phyloP scores from a whole-genome alignment of 164 flowering plant genomes.

The Aristolochia fimbriata region DNA sequence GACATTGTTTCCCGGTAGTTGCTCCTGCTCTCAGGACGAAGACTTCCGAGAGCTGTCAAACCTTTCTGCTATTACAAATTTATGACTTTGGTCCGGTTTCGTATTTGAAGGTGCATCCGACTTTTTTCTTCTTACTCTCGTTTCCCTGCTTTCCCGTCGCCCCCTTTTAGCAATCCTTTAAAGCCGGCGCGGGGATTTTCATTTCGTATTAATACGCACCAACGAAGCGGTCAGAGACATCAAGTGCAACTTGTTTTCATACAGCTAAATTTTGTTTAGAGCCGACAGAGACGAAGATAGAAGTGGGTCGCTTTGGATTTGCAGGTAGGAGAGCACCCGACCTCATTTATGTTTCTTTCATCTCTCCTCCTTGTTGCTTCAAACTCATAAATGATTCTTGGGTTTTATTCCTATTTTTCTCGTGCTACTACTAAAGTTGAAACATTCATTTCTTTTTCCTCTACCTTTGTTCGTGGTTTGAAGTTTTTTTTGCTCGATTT shows the following conservation, averaged over 20 bases:
- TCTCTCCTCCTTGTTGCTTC: not conserved
- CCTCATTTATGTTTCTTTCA: not conserved
- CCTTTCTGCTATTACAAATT: not conserved
- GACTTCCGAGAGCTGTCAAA: not conserved
- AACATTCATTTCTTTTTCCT: too few species aligned
- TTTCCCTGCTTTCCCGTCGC: not conserved
- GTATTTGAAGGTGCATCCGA: not conserved
- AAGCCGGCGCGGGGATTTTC: not conserved
- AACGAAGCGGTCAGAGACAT: not conserved
- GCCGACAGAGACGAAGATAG: not conserved
- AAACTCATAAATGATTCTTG: not conserved
- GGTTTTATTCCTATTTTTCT: too few species aligned
- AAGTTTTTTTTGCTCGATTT: too few species aligned
- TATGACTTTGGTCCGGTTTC: not conserved
- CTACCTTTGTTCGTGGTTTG: too few species aligned
- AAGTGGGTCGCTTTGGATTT: not conserved
- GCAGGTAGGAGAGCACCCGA: not conserved
- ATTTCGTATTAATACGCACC: not conserved
- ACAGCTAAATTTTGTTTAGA: not conserved
- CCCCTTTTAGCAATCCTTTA: not conserved
- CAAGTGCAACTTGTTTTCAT: not conserved
- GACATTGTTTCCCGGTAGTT: not conserved
- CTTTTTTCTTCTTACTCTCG: not conserved
- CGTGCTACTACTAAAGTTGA: too few species aligned
- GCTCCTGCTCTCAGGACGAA: not conserved